Base-by-base conservation (phyloP, 2,329 filamentous ascomycete species). In the Aureobasidium mangrovei region DNA sequence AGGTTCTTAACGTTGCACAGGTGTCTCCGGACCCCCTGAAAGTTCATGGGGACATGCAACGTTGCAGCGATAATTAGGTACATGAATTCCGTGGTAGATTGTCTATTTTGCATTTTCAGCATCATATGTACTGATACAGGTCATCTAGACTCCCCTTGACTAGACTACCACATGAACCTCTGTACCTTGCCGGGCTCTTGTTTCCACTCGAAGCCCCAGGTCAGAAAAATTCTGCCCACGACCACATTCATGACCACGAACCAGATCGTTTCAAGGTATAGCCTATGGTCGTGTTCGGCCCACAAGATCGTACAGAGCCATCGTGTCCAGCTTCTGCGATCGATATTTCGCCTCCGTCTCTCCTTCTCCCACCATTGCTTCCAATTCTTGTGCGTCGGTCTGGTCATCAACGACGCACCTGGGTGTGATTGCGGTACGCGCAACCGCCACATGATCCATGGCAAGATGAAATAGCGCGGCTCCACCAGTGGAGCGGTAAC, bases 391-490 rank as follows among this genome's bases (percentile, higher is more conserved):
- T 53, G 49, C 18, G 49, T 53, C 2, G 49, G 49, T 36, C 49
- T 35, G 1, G 29, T 18, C 7, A 42, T 53, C 2, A 53, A 9
- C 2, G 56, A 48, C 9, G 52, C 55, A 4, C 49, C 55, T 9
- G 54, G 43, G 7, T 46, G 36, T 9, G 53, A 31, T 35, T 56
- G 60, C 0, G 88, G 88, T 0, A 94, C 72, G 63, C 94, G 79
- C 6, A 97, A 71, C 0, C 93, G 80, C 88, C 91, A 97, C 63
- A 96, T 83, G 7, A 96, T 80, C 89, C 90, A 98, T 0, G 91
- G 91, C 9, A 96, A 77, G 65, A 98, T 94, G 69, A 95, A 95
- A 70, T 98, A 98, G 10, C 93, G 81, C 10, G 93, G 93, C 68
- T 98, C 93, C 7, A 98, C 91, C 0, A 98, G 78, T 0, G 93